phyloP scores from a whole-genome alignment of 805 yeast genomes.

The Blastobotrys robertii region DNA sequence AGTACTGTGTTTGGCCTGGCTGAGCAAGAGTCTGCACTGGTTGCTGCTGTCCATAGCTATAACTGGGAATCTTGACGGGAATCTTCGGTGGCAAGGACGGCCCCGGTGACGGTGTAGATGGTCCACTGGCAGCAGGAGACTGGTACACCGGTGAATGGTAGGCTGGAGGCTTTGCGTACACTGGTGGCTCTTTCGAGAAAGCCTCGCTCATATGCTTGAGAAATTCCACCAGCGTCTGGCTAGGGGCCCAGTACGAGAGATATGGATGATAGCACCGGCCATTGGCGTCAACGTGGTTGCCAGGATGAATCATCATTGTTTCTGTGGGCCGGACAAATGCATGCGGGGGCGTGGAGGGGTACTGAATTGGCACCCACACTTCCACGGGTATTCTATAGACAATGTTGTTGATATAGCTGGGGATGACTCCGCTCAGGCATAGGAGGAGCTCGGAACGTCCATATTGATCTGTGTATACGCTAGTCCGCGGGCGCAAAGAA shows the following conservation, averaged over 20 bases:
- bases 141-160: constrained; percentile 2
- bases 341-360: constrained; percentile 63
- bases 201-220: constrained; percentile 26
- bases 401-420: constrained; percentile 23
- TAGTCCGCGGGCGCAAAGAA: constrained; percentile 59
- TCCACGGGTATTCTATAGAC: constrained; percentile 46
- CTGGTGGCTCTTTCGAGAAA: constrained; percentile 38
- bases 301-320: constrained; percentile 41
- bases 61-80: no score
- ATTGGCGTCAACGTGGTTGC: constrained; percentile 56
- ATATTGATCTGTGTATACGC: constrained; percentile 43
- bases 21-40: not conserved
- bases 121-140: not conserved
- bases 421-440: constrained; percentile 52
- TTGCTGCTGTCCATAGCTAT: not conserved
- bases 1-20: no score
- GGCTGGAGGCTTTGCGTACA: constrained; percentile 29
- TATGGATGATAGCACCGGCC: constrained; percentile 67
- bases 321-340: constrained; percentile 51
- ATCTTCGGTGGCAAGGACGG: not conserved
- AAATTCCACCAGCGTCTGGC: constrained; percentile 25
- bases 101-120: not conserved
- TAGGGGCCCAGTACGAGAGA: constrained; percentile 46
- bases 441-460: constrained; percentile 56
- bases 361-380: constrained; percentile 67